Percentiles rank a stretch among this genome's conserved stretches.
Evolutionary conservation across 2,329 filamentous ascomycete species (phyloP).

Genomic region (Cercospora citrullina): DNA sequence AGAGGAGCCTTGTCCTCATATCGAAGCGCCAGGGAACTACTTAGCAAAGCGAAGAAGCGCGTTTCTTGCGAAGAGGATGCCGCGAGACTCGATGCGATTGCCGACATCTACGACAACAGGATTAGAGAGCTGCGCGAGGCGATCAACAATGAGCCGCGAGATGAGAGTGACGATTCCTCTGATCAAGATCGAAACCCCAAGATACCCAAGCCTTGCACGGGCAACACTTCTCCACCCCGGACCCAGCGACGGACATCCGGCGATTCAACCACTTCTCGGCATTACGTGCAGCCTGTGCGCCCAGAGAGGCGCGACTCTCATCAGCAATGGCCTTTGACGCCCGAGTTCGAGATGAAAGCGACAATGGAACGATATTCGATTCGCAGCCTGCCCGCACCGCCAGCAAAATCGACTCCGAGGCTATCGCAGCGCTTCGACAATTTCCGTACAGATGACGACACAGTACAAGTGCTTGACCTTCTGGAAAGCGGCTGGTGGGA

Average conservation of each 20-base stretch:
- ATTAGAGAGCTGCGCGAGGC: conserved; percentile 5
- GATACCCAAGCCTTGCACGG: background rate
- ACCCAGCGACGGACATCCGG: background rate
- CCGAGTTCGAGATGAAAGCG: conserved; percentile 7
- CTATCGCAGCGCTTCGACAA: background rate
- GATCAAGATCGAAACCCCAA: background rate
- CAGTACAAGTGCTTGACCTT: background rate
- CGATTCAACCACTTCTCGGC: background rate
- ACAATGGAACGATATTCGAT: conserved; percentile 8
- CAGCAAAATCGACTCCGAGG: background rate
- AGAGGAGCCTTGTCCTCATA: conserved; percentile 13
- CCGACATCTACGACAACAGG: background rate
- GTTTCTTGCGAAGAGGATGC: conserved; percentile 7
- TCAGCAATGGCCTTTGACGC: conserved; percentile 9
- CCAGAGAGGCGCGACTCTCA: conserved; percentile 7
- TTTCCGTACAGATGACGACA: background rate
- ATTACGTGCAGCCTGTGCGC: background rate
- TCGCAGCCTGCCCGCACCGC: background rate
- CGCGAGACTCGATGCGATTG: conserved; percentile 3
- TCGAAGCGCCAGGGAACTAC: conserved; percentile 9
- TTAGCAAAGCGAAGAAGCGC: conserved; percentile 10
- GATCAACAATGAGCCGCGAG: conserved; percentile 13
- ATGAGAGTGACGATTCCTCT: conserved; percentile 4
- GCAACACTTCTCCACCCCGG: background rate
- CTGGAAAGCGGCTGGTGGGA: conserved; percentile 11